Base-by-base conservation (phyloP, 768 basidiomycete genomes). In the Pulveroboletus frians region DNA sequence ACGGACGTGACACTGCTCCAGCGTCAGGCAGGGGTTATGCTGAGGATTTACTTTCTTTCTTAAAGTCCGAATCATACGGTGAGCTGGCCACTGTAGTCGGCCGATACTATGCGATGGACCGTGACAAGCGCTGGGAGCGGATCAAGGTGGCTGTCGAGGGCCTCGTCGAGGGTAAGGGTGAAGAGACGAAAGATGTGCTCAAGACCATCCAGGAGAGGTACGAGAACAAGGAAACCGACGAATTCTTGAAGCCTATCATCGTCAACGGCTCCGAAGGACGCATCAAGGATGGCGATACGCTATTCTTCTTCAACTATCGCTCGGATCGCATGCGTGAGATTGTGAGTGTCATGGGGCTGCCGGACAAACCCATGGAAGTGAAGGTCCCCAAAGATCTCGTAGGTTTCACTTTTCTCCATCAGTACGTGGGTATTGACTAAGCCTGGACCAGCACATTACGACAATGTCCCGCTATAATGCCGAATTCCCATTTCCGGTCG, bases 291-390 rank as follows among this genome's bases (percentile, higher is more conserved):
- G 77, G 73, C 37, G 93, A 96, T 68, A 94, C 92, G 0, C 63
- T 97, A 4, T 96, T 95, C 79, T 83, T 89, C 73, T 97, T 95
- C 83, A 97, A 97, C 74, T 96, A 97, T 69, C 85, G 94, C 52
- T 94, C 93, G 1, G 93, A 97, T 67, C 85, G 94, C 46, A 91
- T 97, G 88, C 83, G 93, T 40, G 93, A 97, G 70, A 85, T 96
- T 52, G 77, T 73, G n/a, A 71, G 78, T 26, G 81, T 97, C 8
- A 78, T 96, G 46, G 93, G 92, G 17, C 67, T 84, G 4, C 81
- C 83, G 3, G 84, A 90, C 56, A 91, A 88, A 68, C 90, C 91
- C 0, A 79, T 92, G 67, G 90, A 94, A 42, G 79, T 90, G 32
- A 76, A 79, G 21, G 70, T 95, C 15, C 93, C 93, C 4, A 82